Percentiles rank a stretch among this genome's conserved stretches.
Evolutionary conservation across 2,329 filamentous ascomycete species (phyloP).

Genomic region (Metarhizium guizhouense): DNA sequence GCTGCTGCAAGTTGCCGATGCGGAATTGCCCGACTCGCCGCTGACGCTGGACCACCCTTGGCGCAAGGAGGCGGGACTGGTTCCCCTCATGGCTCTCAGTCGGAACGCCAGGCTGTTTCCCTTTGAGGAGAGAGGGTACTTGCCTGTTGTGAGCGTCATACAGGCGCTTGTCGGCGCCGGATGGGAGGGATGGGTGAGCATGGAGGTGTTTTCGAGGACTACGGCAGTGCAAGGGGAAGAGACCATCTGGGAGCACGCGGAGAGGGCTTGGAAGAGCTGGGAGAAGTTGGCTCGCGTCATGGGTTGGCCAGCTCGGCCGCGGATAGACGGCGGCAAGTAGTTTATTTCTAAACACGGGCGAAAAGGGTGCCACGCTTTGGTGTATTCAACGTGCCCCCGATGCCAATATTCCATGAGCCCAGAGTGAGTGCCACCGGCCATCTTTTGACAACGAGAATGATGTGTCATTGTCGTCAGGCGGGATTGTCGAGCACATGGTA

Average conservation of each 20-base stretch:
- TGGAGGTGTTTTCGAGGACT: slow-evolving; percentile 12
- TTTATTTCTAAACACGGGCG: no score
- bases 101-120: slow-evolving; percentile 12
- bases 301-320: slow-evolving; percentile 4
- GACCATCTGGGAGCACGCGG: slow-evolving; percentile 6
- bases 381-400: no score
- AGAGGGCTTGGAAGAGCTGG: slow-evolving; percentile 10
- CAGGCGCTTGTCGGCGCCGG: slow-evolving; percentile 15
- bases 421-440: no score
- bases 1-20: slow-evolving; percentile 14
- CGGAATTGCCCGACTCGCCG: slow-evolving; percentile 4
- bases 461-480: no score
- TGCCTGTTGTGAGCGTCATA: slow-evolving; percentile 21
- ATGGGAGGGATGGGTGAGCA: slow-evolving; percentile 11
- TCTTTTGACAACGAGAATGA: no score
- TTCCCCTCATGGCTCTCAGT: slow-evolving; percentile 11
- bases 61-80: slow-evolving; percentile 1
- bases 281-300: slow-evolving; percentile 7
- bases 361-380: no score
- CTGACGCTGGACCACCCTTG: slow-evolving; percentile 3
- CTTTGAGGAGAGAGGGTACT: slow-evolving; percentile 12
- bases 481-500: not conserved
- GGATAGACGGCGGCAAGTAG: no score
- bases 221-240: slow-evolving; percentile 3
- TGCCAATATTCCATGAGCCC: no score